These are phyloP conservation scores for Skeletonema potamos DNA, from an alignment of 108 stramenopile species.

Conservation along the genomic window DNA sequence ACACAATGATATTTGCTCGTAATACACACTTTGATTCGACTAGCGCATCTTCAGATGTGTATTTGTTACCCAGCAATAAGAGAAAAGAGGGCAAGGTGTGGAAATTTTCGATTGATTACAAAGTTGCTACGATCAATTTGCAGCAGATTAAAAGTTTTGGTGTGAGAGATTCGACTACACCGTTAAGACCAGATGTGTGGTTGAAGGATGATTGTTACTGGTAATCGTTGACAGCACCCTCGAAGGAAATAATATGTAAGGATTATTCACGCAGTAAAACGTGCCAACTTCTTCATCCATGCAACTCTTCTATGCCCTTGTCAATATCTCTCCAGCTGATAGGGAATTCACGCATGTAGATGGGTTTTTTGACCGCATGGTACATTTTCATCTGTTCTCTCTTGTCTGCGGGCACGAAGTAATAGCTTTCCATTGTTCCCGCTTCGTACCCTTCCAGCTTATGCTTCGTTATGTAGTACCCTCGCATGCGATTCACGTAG, in stretches of 20 bases:
- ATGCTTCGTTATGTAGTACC: conserved; percentile 67
- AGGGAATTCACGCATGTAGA: conserved; percentile 88
- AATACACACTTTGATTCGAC: conserved; percentile 34
- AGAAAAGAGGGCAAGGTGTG: conserved; percentile 15
- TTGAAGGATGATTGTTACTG: conserved; percentile 37
- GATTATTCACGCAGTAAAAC: no score
- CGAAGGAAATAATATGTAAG: not conserved
- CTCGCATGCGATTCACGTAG: conserved; percentile 83
- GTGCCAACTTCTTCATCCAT: not conserved
- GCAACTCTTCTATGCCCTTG: conserved; percentile 34
- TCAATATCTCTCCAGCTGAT: conserved; percentile 85
- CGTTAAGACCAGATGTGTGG: conserved; percentile 42
- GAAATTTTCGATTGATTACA: conserved; percentile 41
- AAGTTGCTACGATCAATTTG: conserved; percentile 37
- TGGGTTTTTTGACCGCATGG: conserved; percentile 65
- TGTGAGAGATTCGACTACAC: conserved; percentile 15
- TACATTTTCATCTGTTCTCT: conserved; percentile 62
- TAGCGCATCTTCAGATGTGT: conserved; percentile 38
- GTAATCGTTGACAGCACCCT: not conserved
- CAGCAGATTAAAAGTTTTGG: conserved; percentile 20
- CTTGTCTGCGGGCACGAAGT: conserved; percentile 55
- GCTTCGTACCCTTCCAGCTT: conserved; percentile 58
- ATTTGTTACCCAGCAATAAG: conserved; percentile 11
- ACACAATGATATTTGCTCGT: conserved; percentile 21
- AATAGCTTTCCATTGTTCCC: conserved; percentile 67